These are phyloP conservation scores for Xylariaceae sp. DNA, from an alignment of 2,329 filamentous ascomycete species.

Conservation along the genomic window DNA sequence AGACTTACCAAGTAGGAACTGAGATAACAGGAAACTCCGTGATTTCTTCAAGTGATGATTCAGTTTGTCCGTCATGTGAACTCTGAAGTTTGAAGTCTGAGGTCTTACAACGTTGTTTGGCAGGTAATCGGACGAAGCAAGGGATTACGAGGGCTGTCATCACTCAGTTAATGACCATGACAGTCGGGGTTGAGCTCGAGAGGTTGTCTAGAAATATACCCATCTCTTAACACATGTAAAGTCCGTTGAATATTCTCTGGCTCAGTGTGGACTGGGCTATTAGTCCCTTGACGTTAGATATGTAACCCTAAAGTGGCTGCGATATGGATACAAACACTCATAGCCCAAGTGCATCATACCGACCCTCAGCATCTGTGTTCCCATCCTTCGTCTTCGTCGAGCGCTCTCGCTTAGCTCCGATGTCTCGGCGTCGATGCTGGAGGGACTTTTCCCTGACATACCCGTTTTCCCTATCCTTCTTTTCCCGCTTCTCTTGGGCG, in stretches of 20 bases:
- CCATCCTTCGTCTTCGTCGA: slow-evolving; percentile 19
- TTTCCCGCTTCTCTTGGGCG: slow-evolving; percentile 27
- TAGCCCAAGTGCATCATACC: slow-evolving; percentile 40
- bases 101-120: background rate
- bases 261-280: too few relatives aligned
- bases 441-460: slow-evolving; percentile 2
- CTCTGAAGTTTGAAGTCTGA: too few relatives aligned
- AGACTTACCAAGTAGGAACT: background rate
- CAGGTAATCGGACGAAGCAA: background rate
- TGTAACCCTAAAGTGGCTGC: background rate
- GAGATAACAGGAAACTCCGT: background rate
- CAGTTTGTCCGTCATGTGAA: background rate
- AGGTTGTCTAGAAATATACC: background rate
- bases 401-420: slow-evolving; percentile 20
- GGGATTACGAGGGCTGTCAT: background rate
- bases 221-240: background rate
- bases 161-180: background rate
- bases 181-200: background rate
- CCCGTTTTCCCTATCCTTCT: slow-evolving; percentile 21
- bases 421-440: slow-evolving; percentile 1
- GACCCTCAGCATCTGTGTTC: slow-evolving; percentile 24
- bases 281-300: too few relatives aligned
- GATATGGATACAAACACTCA: slow-evolving; percentile 21
- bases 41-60: background rate
- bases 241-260: background rate